Base-by-base conservation (phyloP, 805 yeast species). In the Kodamaea sagamina region DNA sequence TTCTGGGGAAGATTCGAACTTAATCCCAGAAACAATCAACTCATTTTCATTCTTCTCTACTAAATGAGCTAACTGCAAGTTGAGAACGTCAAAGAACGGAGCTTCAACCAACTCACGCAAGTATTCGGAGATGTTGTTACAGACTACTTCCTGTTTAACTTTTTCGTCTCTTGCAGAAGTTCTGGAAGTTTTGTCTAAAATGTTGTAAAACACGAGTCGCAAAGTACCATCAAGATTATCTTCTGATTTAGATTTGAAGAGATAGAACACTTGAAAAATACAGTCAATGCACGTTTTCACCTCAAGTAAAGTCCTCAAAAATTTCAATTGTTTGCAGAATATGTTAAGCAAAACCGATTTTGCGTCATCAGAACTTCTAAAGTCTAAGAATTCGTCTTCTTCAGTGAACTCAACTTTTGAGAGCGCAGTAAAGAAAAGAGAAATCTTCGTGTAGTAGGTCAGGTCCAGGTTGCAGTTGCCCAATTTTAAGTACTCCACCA, bases 401-500 rank as follows among this genome's bases (percentile, higher is more conserved):
- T 34, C 35, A 25, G 24, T 7, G 24, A 32, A 28, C 16, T 25
- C 15, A n/a, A 37, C 42, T n/a, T 26, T 21, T 17, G 39, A 39
- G 31, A 56, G 42, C 3, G 56, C 34, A 10, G 42, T 39, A 24
- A 70, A 59, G 22, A 70, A 53, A 1, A 50, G 42, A 2, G 42
- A 40, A 13, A 71, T 39, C 7, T 53, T 37, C 1, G 46, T 44
- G 50, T 78, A 85, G 53, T 79, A 83, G 0, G 63, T 49, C 0
- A 81, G 74, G 21, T 68, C 64, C 39, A 86, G 79, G 39, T 69
- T 71, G 36, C 82, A 67, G 1, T 79, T 77, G 0, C 89, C 85
- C 10, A 79, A 47, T 9, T 63, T 63, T 15, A 85, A 50, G 48
- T 82, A 73, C 0, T 63, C 72, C 1, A 67, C 36, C 8, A 85